Conservation (phyloP, 2,329 filamentous ascomycete species). For the Rhexocercosporidium sp. region DNA sequence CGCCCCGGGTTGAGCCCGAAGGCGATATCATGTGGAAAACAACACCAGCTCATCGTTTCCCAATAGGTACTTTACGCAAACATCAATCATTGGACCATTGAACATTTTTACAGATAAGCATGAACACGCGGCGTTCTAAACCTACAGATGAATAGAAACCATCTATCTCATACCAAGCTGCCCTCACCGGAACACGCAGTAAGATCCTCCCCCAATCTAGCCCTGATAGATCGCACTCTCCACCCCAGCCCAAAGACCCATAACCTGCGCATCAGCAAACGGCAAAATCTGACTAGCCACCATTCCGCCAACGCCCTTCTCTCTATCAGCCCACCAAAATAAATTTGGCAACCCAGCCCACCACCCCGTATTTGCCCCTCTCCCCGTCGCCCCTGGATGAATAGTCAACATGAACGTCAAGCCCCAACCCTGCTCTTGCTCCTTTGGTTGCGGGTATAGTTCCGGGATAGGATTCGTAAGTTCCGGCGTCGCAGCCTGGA, state of each 20-base stretch:
- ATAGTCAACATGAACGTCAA: slow-evolving; percentile 60
- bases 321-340: slow-evolving; percentile 68
- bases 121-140: no score
- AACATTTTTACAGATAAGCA: no score
- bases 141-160: no score
- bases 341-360: slow-evolving; percentile 67
- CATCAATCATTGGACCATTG: no score
- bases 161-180: no score
- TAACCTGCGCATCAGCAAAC: slow-evolving; percentile 43
- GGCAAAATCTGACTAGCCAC: slow-evolving; percentile 57
- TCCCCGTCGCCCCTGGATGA: slow-evolving; percentile 53
- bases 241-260: slow-evolving; percentile 15
- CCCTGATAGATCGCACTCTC: slow-evolving; percentile 18
- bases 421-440: slow-evolving; percentile 70
- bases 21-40: no score
- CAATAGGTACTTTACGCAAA: no score
- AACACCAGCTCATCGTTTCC: no score
- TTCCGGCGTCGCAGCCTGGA: slow-evolving; percentile 54
- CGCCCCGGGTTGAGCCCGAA: no score
- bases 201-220: neutral
- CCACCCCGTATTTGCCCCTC: slow-evolving; percentile 54
- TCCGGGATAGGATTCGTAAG: slow-evolving; percentile 55
- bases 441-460: slow-evolving; percentile 51
- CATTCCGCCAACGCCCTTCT: slow-evolving; percentile 61
- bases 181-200: neutral